phyloP scores from a whole-genome alignment of 768 basidiomycete species.

The Auricularia heimuer region DNA sequence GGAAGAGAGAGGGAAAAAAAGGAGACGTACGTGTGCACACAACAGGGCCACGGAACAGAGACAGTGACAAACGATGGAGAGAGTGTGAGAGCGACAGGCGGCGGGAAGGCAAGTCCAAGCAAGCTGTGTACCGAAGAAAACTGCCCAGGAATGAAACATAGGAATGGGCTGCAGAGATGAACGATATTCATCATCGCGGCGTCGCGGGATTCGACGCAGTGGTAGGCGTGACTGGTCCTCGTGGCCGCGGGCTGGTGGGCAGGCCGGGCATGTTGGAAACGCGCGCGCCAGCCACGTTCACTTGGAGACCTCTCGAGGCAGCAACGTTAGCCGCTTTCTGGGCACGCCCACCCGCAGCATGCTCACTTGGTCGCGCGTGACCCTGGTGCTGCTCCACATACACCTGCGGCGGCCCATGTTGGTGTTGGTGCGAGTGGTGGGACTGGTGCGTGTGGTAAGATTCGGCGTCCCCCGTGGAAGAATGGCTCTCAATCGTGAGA shows the following conservation, averaged over 20 bases:
- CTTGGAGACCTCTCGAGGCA: conserved; percentile 60
- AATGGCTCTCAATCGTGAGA: conserved; percentile 31
- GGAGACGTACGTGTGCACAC: background rate
- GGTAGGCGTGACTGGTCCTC: background rate
- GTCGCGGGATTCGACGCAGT: background rate
- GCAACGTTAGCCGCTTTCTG: conserved; percentile 48
- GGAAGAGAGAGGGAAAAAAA: too few relatives aligned
- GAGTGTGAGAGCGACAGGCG: background rate
- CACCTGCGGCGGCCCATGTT: background rate
- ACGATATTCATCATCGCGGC: background rate
- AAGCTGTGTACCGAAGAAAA: background rate
- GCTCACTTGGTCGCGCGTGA: background rate
- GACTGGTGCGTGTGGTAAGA: background rate
- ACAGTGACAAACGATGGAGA: background rate
- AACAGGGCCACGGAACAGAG: background rate
- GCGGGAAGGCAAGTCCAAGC: background rate
- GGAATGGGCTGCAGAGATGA: background rate
- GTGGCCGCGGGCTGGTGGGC: conserved; percentile 6
- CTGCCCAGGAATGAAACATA: background rate
- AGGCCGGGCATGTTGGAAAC: conserved; percentile 3
- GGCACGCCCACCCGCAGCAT: background rate
- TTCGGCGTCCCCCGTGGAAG: background rate
- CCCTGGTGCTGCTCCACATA: conserved; percentile 2
- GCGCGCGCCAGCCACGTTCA: conserved; percentile 33
- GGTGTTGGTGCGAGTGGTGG: background rate